These are phyloP conservation scores for Backusella australiensis DNA, from an alignment of 192 early-diverging fungal species.

Conservation along the genomic window DNA sequence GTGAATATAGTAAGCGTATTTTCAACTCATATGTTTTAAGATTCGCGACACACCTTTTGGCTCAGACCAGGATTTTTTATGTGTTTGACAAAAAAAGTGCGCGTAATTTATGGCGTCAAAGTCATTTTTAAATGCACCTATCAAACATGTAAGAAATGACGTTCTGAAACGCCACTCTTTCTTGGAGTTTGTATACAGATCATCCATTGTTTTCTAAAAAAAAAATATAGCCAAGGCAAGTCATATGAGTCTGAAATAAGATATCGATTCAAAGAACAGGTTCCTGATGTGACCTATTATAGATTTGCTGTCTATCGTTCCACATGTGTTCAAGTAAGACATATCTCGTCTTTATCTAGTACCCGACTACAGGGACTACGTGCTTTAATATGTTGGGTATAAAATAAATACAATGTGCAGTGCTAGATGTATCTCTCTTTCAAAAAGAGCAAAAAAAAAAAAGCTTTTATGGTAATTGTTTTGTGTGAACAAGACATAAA, in stretches of 20 bases:
- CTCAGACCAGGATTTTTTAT: neutral
- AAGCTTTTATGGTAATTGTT: neutral
- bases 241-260: neutral
- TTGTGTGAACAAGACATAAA: neutral
- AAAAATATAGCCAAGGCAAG: neutral
- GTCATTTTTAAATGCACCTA: neutral
- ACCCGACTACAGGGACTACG: neutral
- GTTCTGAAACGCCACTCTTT: neutral
- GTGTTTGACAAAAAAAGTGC: neutral
- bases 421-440: neutral
- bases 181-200: neutral
- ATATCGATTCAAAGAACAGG: neutral
- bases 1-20: neutral
- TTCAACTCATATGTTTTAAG: neutral
- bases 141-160: neutral
- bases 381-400: neutral
- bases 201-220: neutral
- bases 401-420: neutral
- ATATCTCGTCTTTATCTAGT: neutral
- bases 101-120: neutral
- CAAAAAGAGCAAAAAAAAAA: neutral
- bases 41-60: neutral
- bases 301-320: neutral
- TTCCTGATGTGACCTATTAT: neutral
- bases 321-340: neutral